Evolutionary conservation across 495 filamentous ascomycete species (phyloP).

Genomic region (Xylaria intraflava): DNA sequence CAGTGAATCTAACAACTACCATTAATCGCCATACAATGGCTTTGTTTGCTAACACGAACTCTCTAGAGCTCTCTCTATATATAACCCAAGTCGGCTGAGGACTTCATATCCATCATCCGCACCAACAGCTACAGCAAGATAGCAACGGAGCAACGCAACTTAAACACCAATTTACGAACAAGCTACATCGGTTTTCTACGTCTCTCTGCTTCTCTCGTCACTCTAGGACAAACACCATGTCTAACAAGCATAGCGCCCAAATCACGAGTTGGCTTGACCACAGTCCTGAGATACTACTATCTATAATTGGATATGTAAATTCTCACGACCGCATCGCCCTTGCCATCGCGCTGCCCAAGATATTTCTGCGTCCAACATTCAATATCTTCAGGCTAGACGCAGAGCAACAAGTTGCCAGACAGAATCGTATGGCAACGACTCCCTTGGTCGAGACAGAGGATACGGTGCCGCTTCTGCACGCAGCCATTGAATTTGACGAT

Average conservation of each 20-base stretch:
- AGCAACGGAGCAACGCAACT: no score
- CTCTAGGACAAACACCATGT: not conserved
- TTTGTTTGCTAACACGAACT: no score
- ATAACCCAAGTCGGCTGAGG: no score
- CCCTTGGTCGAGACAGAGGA: not conserved
- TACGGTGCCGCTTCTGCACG: not conserved
- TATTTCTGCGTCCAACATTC: not conserved
- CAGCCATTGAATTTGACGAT: not conserved
- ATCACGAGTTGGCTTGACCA: not conserved
- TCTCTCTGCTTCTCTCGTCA: not conserved
- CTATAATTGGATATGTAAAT: not conserved
- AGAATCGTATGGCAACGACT: not conserved
- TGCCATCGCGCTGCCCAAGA: not conserved
- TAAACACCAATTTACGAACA: no score
- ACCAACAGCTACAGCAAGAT: no score
- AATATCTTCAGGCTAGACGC: not conserved
- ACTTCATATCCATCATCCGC: no score
- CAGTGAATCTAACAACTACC: no score
- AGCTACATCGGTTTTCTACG: no score
- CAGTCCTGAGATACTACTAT: not conserved
- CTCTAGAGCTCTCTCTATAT: no score
- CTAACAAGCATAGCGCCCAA: not conserved
- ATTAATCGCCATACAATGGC: no score
- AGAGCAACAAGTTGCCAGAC: not conserved
- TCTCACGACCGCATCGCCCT: not conserved